Percentiles rank a stretch among this genome's conserved stretches.
Conservation (phyloP, 2,329 filamentous ascomycete genomes). For the Magnaporthiopsis incrustans region DNA sequence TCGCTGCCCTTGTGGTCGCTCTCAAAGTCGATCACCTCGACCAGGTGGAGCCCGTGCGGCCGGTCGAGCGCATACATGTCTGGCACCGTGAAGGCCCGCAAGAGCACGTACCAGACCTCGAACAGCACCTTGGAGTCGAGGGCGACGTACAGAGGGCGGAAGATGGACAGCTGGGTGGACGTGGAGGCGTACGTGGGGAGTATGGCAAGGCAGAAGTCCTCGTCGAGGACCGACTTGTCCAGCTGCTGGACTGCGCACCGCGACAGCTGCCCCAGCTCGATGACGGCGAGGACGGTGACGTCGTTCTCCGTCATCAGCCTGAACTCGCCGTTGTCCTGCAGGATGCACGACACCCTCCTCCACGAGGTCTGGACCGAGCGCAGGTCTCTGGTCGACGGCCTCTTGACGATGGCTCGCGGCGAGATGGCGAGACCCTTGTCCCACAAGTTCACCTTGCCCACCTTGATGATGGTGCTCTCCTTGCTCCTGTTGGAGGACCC, state of each 20-base stretch:
- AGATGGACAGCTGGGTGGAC: conserved; percentile 64
- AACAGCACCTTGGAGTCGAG: conserved; percentile 84
- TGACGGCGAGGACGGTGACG: conserved; percentile 67
- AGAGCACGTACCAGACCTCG: conserved; percentile 91
- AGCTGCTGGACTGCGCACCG: conserved; percentile 85
- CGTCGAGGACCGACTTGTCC: conserved; percentile 82
- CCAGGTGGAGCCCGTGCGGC: conserved; percentile 32
- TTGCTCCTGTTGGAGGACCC: conserved; percentile 38
- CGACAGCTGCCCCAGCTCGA: conserved; percentile 82
- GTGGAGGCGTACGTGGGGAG: conserved; percentile 85
- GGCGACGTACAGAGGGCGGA: conserved; percentile 83
- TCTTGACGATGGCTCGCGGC: conserved; percentile 47
- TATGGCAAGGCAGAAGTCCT: conserved; percentile 90
- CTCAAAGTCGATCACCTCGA: conserved; percentile 31
- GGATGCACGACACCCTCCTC: conserved; percentile 83
- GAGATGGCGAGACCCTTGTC: conserved; percentile 60
- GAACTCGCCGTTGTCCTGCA: conserved; percentile 91
- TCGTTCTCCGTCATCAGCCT: conserved; percentile 85
- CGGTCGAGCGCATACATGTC: conserved; percentile 68
- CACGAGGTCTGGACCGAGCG: conserved; percentile 55
- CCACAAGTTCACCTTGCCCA: conserved; percentile 86
- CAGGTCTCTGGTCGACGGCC: conserved; percentile 49
- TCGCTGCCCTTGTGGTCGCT: conserved; percentile 34
- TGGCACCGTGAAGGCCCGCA: conserved; percentile 85
- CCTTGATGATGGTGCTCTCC: conserved; percentile 84